phyloP scores from a whole-genome alignment of 2,329 filamentous ascomycete species.

The Xylaria sp. region DNA sequence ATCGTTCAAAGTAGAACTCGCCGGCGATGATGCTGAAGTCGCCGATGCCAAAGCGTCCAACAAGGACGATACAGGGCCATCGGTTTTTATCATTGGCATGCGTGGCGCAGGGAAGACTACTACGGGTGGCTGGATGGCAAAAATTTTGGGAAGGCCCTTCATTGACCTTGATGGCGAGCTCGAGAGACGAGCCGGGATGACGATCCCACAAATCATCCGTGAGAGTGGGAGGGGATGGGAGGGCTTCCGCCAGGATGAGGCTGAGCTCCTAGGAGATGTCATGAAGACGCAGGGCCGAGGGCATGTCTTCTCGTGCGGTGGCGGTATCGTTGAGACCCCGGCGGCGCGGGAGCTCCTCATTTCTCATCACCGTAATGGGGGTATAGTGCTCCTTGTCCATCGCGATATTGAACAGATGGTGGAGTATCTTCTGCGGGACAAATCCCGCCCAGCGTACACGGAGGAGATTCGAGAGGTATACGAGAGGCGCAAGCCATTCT shows the following conservation, averaged over 20 bases:
- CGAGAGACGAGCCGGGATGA: conserved; percentile 76
- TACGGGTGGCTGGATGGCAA: conserved; percentile 84
- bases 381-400: conserved; percentile 87
- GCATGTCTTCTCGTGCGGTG: conserved; percentile 91
- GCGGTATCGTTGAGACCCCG: conserved; percentile 88
- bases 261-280: conserved; percentile 76
- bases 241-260: conserved; percentile 83
- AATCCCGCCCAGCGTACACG: conserved; percentile 89
- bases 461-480: conserved; percentile 94
- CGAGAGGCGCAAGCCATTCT: conserved; percentile 87
- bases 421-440: conserved; percentile 87
- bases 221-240: conserved; percentile 78
- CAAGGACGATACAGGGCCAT: conserved; percentile 63
- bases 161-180: conserved; percentile 90
- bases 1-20: conserved; percentile 79
- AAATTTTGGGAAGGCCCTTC: conserved; percentile 78
- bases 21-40: conserved; percentile 71
- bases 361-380: conserved; percentile 78
- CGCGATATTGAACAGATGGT: conserved; percentile 89
- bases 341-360: conserved; percentile 80
- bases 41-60: conserved; percentile 46
- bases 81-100: conserved; percentile 97
- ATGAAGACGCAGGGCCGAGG: conserved; percentile 79
- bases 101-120: conserved; percentile 97
- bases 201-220: conserved; percentile 87